Evolutionary conservation across 2,329 filamentous ascomycete genomes (phyloP), one percentile per base, ranked within the genome.

Genomic region (Monosporascus sp.): DNA sequence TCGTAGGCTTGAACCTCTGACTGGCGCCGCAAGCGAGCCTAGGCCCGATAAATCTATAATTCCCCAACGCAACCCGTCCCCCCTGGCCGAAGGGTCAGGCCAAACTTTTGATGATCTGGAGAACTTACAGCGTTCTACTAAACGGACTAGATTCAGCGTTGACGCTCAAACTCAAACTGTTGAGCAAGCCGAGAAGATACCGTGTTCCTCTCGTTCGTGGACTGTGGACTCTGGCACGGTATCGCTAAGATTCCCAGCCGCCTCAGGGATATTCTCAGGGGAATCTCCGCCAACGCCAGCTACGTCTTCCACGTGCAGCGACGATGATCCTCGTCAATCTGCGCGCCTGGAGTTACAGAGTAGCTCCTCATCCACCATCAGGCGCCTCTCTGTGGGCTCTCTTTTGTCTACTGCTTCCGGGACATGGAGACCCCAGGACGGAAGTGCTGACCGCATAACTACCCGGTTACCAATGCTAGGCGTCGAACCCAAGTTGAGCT

Each of bases 371-470:
- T 60, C 65, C 22, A 58, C 58, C 3, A 59, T 66, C 46, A 66
- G 65, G 48, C 66, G 82, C 17, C 72, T 89, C 22, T 87, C 85
- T 8, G 84, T 89, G 35, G 82, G 81, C 60, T 88, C 84, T 14
- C 68, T 89, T 7, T 70, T 89, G 5, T 79, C 79, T 3, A 75
- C 79, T 17, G 74, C 79, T 18, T 70, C 76, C 0, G 71, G 73
- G 6, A 62, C 63, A 5, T 55, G 57, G 37, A 53, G 57, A n/a
- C 39, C 59, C 37, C 57, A 56, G 45, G 63, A 63, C 17, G 60
- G 60, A 27, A 59, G 52, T 37, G 47, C 51, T 45, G 52, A 60
- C 49, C 59, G 62, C 37, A 58, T 60, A 24, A 62, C 61, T 22
- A 51, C 59, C 35, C 60, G 59, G 47, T 58, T 63, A 45, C 58